phyloP scores from a whole-genome alignment of 768 basidiomycete species.

The Imleria badia region DNA sequence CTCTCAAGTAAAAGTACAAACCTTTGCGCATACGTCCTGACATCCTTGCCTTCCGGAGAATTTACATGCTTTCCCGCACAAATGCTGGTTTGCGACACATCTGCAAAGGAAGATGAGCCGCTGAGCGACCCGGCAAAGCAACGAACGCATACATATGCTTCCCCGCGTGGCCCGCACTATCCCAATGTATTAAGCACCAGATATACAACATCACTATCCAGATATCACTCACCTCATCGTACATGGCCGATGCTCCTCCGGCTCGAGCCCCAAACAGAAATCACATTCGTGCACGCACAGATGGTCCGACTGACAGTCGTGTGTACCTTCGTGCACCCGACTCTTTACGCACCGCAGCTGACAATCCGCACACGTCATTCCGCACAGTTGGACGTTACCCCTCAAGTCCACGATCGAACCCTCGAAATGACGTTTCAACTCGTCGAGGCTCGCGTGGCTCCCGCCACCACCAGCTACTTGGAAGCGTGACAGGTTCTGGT shows the following conservation, averaged over 20 bases:
- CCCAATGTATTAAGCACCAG: background rate
- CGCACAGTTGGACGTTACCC: slow-evolving; percentile 49
- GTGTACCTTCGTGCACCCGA: slow-evolving; percentile 44
- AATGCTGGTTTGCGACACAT: slow-evolving; percentile 50
- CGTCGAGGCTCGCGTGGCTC: slow-evolving; percentile 43
- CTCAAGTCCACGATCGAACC: slow-evolving; percentile 44
- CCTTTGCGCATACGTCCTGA: slow-evolving; percentile 51
- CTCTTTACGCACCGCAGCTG: slow-evolving; percentile 48
- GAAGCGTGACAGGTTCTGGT: slow-evolving; percentile 49
- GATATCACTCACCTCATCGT: slow-evolving; percentile 43
- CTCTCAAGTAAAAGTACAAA: slow-evolving; percentile 10
- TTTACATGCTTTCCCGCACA: slow-evolving; percentile 54
- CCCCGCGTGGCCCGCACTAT: slow-evolving; percentile 59
- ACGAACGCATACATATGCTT: slow-evolving; percentile 46
- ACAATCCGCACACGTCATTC: slow-evolving; percentile 46
- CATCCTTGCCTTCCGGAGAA: slow-evolving; percentile 51
- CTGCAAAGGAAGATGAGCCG: slow-evolving; percentile 30
- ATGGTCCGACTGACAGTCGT: slow-evolving; percentile 54
- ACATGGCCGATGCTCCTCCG: slow-evolving; percentile 37
- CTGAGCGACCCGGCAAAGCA: accelerated
- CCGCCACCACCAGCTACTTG: slow-evolving; percentile 15
- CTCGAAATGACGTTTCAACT: slow-evolving; percentile 45
- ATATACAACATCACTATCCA: background rate
- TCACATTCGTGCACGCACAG: slow-evolving; percentile 44
- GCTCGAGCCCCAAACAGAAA: slow-evolving; percentile 34